phyloP scores from a whole-genome alignment of 257 asterid genomes.

The Thymus quinquecostatus region DNA sequence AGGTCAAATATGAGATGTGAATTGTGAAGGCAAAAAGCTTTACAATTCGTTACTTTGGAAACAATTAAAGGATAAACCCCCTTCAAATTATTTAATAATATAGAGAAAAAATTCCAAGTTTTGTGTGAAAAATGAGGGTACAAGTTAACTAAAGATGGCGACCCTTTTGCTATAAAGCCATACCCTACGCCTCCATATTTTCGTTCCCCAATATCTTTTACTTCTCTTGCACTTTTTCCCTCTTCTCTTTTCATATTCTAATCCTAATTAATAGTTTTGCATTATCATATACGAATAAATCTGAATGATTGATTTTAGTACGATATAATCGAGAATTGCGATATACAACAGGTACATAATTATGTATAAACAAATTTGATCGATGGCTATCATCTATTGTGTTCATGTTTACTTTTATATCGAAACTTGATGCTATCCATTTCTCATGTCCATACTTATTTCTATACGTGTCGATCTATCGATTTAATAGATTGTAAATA shows the following conservation, averaged over 20 bases:
- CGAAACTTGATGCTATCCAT: too few species aligned
- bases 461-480: too few species aligned
- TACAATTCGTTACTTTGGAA: conserved; percentile 25
- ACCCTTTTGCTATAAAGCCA: conserved; percentile 42
- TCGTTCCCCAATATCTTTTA: conserved; percentile 27
- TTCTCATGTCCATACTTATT: too few species aligned
- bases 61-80: conserved; percentile 38
- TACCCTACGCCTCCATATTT: conserved; percentile 24
- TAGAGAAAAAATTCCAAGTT: conserved; percentile 1
- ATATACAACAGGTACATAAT: too few species aligned
- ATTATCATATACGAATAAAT: too few species aligned
- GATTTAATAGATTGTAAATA: not conserved
- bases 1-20: not conserved
- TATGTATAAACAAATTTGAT: too few species aligned
- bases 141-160: conserved; percentile 29
- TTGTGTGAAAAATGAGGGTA: conserved; percentile 33
- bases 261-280: not conserved
- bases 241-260: not conserved
- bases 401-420: too few species aligned
- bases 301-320: too few species aligned
- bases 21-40: conserved; percentile 9
- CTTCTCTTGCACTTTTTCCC: conserved; percentile 27
- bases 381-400: too few species aligned
- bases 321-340: too few species aligned
- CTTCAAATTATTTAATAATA: not conserved